Percentiles rank a stretch among this genome's conserved stretches.
phyloP scores from a whole-genome alignment of 345 rosid genomes.

The Draba incana region DNA sequence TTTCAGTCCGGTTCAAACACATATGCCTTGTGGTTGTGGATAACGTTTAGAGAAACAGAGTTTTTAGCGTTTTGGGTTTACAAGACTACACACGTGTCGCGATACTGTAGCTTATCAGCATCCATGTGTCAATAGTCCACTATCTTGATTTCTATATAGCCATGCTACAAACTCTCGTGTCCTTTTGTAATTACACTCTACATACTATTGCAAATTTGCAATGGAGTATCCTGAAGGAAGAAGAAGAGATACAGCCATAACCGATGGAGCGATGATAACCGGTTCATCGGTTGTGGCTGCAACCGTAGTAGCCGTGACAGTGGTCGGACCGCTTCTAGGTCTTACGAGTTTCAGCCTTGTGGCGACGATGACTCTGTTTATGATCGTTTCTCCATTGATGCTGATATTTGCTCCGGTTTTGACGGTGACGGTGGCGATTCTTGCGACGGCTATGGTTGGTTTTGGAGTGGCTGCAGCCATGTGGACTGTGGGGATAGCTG shows the following conservation, averaged over 20 bases:
- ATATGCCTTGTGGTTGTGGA: slow-evolving; percentile 23
- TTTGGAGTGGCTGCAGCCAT: slow-evolving; percentile 41
- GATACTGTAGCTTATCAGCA: slow-evolving; percentile 11
- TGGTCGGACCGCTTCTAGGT: slow-evolving; percentile 46
- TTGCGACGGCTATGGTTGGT: slow-evolving; percentile 44
- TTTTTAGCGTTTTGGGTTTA: slow-evolving; percentile 22
- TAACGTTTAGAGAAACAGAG: slow-evolving; percentile 13
- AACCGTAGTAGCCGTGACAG: slow-evolving; percentile 36
- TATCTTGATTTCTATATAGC: slow-evolving; percentile 23
- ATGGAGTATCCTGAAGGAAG: slow-evolving; percentile 35
- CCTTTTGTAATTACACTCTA: neutral
- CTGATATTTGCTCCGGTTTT: slow-evolving; percentile 51
- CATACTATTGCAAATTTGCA: neutral
- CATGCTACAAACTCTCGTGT: neutral
- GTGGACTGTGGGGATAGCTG: slow-evolving; percentile 44
- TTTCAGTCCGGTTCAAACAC: slow-evolving; percentile 14
- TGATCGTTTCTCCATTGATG: slow-evolving; percentile 46
- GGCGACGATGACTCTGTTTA: slow-evolving; percentile 42
- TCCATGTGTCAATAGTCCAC: slow-evolving; percentile 30
- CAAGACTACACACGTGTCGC: slow-evolving; percentile 15
- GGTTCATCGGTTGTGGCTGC: slow-evolving; percentile 30
- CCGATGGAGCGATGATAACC: neutral
- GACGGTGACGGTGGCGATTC: slow-evolving; percentile 23
- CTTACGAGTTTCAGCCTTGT: slow-evolving; percentile 48
- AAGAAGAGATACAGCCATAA: slow-evolving; percentile 26